Percentiles rank a stretch among this genome's conserved stretches.
phyloP scores from a whole-genome alignment of 805 yeast species.

The Ogataea polymorpha region DNA sequence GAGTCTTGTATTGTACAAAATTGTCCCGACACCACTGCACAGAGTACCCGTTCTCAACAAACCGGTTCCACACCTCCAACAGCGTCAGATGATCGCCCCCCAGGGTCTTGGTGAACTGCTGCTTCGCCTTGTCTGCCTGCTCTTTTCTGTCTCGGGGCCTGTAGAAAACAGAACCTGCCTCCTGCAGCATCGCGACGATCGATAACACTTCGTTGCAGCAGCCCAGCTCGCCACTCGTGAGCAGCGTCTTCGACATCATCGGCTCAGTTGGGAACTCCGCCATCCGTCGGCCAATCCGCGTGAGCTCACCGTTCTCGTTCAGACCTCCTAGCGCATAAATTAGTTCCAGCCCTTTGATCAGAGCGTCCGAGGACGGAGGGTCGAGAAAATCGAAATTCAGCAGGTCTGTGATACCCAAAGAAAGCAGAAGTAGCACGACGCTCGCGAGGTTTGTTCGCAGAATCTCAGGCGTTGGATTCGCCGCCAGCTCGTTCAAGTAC shows the following conservation, averaged over 20 bases:
- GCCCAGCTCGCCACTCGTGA: constrained; percentile 55
- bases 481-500: constrained; percentile 70
- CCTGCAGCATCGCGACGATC: constrained; percentile 80
- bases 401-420: constrained; percentile 82
- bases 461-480: constrained; percentile 89
- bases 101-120: constrained; percentile 46
- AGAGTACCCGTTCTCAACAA: constrained; percentile 67
- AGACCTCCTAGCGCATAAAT: constrained; percentile 87
- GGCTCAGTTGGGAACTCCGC: constrained; percentile 92
- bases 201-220: constrained; percentile 71
- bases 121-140: constrained; percentile 62
- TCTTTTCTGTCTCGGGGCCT: constrained; percentile 66
- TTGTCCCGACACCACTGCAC: constrained; percentile 83
- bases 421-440: constrained; percentile 71
- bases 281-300: constrained; percentile 78
- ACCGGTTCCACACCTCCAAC: constrained; percentile 71
- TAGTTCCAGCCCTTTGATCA: constrained; percentile 73
- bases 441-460: constrained; percentile 75
- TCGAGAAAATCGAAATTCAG: constrained; percentile 88
- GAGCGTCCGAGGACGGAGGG: constrained; percentile 71
- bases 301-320: constrained; percentile 73
- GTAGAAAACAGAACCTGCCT: constrained; percentile 65
- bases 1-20: constrained; percentile 70
- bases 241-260: constrained; percentile 72
- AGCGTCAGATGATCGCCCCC: constrained; percentile 80